Conservation (phyloP, 805 yeast genomes). For the Scheffersomyces ergatensis region DNA sequence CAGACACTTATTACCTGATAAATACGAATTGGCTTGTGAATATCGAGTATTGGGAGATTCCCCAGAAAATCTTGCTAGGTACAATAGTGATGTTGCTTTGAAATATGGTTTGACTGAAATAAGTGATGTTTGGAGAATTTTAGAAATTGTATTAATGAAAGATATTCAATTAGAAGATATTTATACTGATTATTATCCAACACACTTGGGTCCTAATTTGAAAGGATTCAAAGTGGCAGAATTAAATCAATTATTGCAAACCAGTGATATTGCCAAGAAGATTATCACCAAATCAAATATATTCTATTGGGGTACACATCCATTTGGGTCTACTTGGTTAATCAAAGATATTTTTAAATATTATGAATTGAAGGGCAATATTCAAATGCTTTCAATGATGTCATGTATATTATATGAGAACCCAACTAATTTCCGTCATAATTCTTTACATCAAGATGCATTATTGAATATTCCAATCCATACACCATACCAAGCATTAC, state of each 20-base stretch:
- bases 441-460: constrained; percentile 14
- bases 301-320: constrained; percentile 79
- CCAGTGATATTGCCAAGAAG: constrained; percentile 7
- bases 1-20: constrained; percentile 69
- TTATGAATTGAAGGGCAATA: constrained; percentile 61
- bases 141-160: constrained; percentile 46
- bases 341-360: constrained; percentile 58
- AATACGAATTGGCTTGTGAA: constrained; percentile 65
- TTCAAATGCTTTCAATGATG: constrained; percentile 90
- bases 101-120: constrained; percentile 59
- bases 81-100: constrained; percentile 71
- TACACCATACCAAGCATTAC: constrained; percentile 41
- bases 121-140: constrained; percentile 72
- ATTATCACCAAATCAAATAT: constrained; percentile 2
- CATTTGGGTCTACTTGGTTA: constrained; percentile 69
- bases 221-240: neutral
- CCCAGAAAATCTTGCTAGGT: constrained; percentile 62
- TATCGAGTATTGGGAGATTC: constrained; percentile 62
- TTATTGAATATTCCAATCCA: constrained; percentile 40
- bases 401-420: constrained; percentile 66
- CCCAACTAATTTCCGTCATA: constrained; percentile 12
- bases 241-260: neutral
- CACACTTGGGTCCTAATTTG: neutral
- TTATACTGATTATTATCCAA: neutral
- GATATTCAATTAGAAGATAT: constrained; percentile 24